Evolutionary conservation across 2,329 filamentous ascomycete genomes (phyloP).

Genomic region (Aciculosporium take): DNA sequence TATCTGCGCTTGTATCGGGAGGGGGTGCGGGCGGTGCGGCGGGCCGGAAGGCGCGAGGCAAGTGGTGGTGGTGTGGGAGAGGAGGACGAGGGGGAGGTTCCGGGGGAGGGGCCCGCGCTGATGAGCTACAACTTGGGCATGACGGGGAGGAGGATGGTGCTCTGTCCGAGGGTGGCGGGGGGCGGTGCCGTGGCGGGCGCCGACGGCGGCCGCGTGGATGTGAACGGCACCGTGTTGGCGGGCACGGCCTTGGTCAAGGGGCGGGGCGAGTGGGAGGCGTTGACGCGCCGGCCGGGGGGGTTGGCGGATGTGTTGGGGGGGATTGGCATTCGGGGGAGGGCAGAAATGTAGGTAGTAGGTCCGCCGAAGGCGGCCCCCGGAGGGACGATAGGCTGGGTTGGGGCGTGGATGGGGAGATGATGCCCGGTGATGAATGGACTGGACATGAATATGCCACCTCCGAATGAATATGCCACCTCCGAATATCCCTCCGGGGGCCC

Average conservation of each 20-base stretch:
- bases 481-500: no score
- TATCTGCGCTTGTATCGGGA: constrained; percentile 35
- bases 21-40: constrained; percentile 25
- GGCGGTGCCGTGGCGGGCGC: constrained; percentile 22
- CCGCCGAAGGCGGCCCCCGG: no score
- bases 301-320: constrained; percentile 8
- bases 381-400: no score
- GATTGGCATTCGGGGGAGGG: constrained; percentile 17
- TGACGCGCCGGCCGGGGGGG: constrained; percentile 23
- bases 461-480: no score
- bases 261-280: constrained; percentile 39
- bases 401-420: no score
- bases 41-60: not conserved
- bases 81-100: constrained; percentile 8
- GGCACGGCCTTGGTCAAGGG: constrained; percentile 50
- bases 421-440: no score
- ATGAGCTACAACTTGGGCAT: constrained; percentile 53
- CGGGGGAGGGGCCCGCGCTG: constrained; percentile 25
- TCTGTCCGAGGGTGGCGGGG: constrained; percentile 41
- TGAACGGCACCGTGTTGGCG: constrained; percentile 51
- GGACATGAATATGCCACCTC: no score
- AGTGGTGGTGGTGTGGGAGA: not conserved
- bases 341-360: no score
- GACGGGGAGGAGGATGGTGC: constrained; percentile 36
- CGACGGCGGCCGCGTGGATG: constrained; percentile 27